Base-by-base conservation (phyloP, 1,284 basidiomycete genomes). In the Trichosporon inkin region DNA sequence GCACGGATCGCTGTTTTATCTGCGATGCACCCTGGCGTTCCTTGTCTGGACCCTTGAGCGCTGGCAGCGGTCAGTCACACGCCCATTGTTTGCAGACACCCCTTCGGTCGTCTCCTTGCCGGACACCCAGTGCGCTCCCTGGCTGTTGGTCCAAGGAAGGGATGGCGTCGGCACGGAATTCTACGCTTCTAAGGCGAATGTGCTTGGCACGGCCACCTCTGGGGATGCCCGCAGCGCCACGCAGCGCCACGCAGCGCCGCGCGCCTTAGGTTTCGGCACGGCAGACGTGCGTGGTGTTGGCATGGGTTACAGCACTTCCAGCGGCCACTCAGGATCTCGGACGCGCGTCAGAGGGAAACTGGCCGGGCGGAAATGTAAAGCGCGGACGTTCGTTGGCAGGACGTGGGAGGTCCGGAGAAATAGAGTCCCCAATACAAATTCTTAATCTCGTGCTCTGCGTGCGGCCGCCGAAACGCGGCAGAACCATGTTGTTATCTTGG, bases 1-100 rank as follows among this genome's bases (percentile, higher is more conserved):
- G 44, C 44, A 49, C 44, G 19, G 44, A 49, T 49, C 44, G 44
- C 44, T 49, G 44, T 49, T 49, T 49, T 49, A 49, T 49, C 44
- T 49, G 28, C 28, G 28, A 32, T 32, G 28, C 28, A 28, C 22
- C 13, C 41, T 44, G 13, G 22, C 41, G 41, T 44, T 20, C 44
- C 44, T 49, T 10, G 44, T n/a, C 22, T 49, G 44, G 44, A 49
- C 44, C 44, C 44, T 14, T 49, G 44, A 47, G 44, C 28, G 24
- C 14, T 49, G 44, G 28, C 28, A 22, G 44, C n/a, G 44, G 44
- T 49, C 44, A 49, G 44, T 49, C 44, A 49, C 44, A 49, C 44
- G 22, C 28, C n/a, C 24, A 11, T 49, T 49, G 44, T 49, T 24
- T 49, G 22, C 22, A 16, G 44, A 28, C 44, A 22, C 41, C 11